Evolutionary conservation across 2,329 filamentous ascomycete species (phyloP).

Genomic region (Teratosphaeriaceae sp.): DNA sequence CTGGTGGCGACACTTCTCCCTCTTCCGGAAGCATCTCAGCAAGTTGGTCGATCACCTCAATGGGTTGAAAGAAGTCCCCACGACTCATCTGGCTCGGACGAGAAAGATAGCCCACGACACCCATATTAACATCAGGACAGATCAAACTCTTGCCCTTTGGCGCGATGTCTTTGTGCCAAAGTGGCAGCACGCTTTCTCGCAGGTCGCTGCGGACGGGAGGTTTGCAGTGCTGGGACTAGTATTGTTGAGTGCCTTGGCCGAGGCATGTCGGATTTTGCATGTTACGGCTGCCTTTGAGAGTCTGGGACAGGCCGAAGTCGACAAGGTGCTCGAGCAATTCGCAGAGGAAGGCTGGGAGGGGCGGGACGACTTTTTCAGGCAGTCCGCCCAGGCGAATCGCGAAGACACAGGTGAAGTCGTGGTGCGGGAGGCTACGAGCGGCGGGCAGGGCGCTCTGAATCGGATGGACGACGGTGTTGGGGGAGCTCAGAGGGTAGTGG

Average conservation of each 20-base stretch:
- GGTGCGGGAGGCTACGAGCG: constrained; percentile 18
- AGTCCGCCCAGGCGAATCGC: not conserved
- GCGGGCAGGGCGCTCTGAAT: not conserved
- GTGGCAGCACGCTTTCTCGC: constrained; percentile 35
- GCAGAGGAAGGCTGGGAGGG: constrained; percentile 33
- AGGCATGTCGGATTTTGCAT: constrained; percentile 35
- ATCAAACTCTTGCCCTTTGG: constrained; percentile 33
- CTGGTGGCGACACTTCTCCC: constrained; percentile 73
- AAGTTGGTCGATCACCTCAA: constrained; percentile 41
- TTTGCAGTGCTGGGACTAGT: constrained; percentile 41
- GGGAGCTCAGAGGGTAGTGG: not conserved
- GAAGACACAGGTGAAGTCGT: constrained; percentile 32
- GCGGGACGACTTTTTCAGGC: constrained; percentile 24
- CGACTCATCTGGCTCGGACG: constrained; percentile 23
- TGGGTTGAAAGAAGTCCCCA: constrained; percentile 17
- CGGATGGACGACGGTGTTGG: not conserved
- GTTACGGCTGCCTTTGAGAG: constrained; percentile 37
- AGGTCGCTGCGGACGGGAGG: constrained; percentile 38
- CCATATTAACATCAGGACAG: constrained; percentile 13
- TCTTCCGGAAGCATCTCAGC: constrained; percentile 60
- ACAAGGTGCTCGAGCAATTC: constrained; percentile 37
- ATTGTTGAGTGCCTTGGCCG: constrained; percentile 36
- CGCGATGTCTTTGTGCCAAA: constrained; percentile 29
- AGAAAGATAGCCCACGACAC: constrained; percentile 21
- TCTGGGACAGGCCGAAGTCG: constrained; percentile 35